phyloP scores from a whole-genome alignment of 768 basidiomycete species.

The Russula sp. region DNA sequence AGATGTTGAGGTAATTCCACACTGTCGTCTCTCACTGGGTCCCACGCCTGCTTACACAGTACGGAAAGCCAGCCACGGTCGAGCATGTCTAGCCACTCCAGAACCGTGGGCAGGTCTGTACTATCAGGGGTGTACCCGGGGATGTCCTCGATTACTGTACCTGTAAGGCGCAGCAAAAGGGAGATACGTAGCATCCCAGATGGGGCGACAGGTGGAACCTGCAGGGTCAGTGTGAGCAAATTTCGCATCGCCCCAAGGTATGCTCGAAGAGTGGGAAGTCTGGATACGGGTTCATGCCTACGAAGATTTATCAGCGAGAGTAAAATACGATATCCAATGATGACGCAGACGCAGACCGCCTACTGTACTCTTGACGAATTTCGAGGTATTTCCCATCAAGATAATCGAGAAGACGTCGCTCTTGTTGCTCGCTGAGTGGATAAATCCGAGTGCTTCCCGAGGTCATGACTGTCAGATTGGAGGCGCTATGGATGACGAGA shows the following conservation, averaged over 20 bases:
- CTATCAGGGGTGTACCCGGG: constrained; percentile 51
- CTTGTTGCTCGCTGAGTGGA: constrained; percentile 38
- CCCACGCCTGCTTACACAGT: constrained; percentile 61
- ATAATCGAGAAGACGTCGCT: constrained; percentile 56
- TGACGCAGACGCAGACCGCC: constrained; percentile 46
- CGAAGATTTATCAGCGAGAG: not conserved
- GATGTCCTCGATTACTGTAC: constrained; percentile 55
- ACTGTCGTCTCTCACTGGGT: constrained; percentile 40
- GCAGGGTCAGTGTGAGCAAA: constrained; percentile 57
- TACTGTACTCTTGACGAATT: constrained; percentile 65
- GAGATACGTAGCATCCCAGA: constrained; percentile 61
- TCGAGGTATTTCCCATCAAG: constrained; percentile 62
- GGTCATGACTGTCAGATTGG: not conserved
- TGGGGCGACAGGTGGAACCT: constrained; percentile 68
- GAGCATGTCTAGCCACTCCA: constrained; percentile 66
- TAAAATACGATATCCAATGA: not conserved
- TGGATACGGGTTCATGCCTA: constrained; percentile 42
- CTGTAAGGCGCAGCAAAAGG: constrained; percentile 66
- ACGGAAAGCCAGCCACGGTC: constrained; percentile 71
- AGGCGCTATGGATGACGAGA: too few species aligned
- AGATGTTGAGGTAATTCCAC: constrained; percentile 40
- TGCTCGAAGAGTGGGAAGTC: constrained; percentile 48
- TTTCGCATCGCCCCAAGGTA: constrained; percentile 56
- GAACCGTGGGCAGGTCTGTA: constrained; percentile 43
- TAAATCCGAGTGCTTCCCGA: not conserved